Percentiles rank a stretch among this genome's conserved stretches.
Evolutionary conservation across 2,329 filamentous ascomycete species (phyloP).

Genomic region (Colletotrichum godetiae): DNA sequence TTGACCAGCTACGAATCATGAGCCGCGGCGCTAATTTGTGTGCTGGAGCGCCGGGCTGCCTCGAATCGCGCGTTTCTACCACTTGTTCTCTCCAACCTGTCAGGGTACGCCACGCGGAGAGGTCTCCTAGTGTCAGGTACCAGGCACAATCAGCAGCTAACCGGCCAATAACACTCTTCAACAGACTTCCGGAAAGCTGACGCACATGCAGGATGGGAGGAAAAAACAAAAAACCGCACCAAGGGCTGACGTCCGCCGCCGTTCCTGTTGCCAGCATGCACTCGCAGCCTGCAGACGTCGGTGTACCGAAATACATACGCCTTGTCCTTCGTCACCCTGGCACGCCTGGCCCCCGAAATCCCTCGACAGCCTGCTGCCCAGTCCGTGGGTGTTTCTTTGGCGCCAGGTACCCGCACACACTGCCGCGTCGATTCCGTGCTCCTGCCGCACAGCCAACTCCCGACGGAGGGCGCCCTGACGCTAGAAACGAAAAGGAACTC

Average conservation of each 20-base stretch:
- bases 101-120: slow-evolving; percentile 52
- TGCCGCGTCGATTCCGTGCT: slow-evolving; percentile 16
- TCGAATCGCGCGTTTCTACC: slow-evolving; percentile 24
- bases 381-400: slow-evolving; percentile 15
- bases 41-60: slow-evolving; percentile 9
- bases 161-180: slow-evolving; percentile 45
- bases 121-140: slow-evolving; percentile 51
- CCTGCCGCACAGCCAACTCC: not conserved
- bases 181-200: slow-evolving; percentile 4
- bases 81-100: slow-evolving; percentile 44
- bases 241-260: slow-evolving; percentile 23
- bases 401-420: slow-evolving; percentile 27
- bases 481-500: slow-evolving; percentile 28
- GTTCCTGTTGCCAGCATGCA: slow-evolving; percentile 18
- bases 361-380: slow-evolving; percentile 24
- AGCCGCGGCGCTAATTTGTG: slow-evolving; percentile 24
- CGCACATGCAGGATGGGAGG: slow-evolving; percentile 20
- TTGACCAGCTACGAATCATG: slow-evolving; percentile 22
- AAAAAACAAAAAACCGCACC: slow-evolving; percentile 20
- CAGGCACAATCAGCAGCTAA: slow-evolving; percentile 45
- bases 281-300: not conserved
- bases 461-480: slow-evolving; percentile 13
- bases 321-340: not conserved
- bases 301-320: not conserved
- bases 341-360: not conserved